These are phyloP conservation scores for Kappamyces sp. DNA, from an alignment of 192 early-diverging fungal genomes.

Conservation along the genomic window DNA sequence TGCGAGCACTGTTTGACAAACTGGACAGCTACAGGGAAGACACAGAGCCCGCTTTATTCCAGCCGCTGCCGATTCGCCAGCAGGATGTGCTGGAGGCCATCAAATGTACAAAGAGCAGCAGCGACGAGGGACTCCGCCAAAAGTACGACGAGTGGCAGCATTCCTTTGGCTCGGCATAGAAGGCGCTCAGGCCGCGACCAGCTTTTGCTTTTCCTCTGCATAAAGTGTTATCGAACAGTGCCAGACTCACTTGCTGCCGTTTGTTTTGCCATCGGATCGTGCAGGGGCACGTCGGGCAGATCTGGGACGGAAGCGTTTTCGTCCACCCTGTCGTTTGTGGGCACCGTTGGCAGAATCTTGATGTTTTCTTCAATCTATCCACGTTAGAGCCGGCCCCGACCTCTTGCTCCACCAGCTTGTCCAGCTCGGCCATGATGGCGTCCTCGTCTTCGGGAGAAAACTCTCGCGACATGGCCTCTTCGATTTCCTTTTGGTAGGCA, in stretches of 20 bases:
- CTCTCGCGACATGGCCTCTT: conserved; percentile 65
- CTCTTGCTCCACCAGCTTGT: conserved; percentile 53
- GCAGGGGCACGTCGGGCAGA: conserved; percentile 4
- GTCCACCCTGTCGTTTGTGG: neutral
- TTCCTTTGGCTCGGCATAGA: conserved; percentile 28
- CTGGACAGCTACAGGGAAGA: conserved; percentile 29
- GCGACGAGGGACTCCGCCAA: conserved; percentile 17
- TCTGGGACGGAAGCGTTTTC: too few species aligned
- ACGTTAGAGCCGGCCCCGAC: conserved; percentile 11
- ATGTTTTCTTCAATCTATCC: conserved; percentile 8
- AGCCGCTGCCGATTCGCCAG: conserved; percentile 17
- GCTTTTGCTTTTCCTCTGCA: neutral
- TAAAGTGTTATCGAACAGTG: neutral
- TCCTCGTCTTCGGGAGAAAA: conserved; percentile 82
- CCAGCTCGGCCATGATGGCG: conserved; percentile 75
- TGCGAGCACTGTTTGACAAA: conserved; percentile 41
- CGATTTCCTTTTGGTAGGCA: conserved; percentile 92
- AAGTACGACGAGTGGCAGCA: conserved; percentile 30
- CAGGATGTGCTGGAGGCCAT: conserved; percentile 28
- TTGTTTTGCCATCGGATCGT: neutral
- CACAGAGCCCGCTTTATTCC: neutral
- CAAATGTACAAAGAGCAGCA: conserved; percentile 20
- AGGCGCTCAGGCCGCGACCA: neutral
- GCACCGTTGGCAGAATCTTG: conserved; percentile 5
- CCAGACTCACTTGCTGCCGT: too few species aligned